phyloP scores from a whole-genome alignment of 805 yeast species.

The Ogataea trehalophila region DNA sequence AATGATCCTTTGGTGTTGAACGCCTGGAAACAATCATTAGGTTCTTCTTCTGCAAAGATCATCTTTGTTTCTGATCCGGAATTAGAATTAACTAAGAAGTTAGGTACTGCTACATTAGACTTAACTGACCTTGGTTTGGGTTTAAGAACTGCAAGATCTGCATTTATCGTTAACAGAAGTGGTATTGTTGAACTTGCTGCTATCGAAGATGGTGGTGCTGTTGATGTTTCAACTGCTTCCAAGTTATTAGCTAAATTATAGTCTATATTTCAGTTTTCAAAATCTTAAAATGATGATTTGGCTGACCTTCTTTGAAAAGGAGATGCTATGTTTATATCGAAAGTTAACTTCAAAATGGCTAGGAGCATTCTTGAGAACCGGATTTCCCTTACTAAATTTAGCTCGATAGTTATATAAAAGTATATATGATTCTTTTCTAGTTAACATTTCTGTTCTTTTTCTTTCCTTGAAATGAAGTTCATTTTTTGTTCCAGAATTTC shows the following conservation, averaged over 20 bases:
- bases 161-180: slow-evolving; percentile 51
- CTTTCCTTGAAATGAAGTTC: no score
- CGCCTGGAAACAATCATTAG: slow-evolving; percentile 59
- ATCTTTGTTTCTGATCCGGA: slow-evolving; percentile 64
- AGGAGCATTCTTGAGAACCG: no score
- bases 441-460: no score
- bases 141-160: slow-evolving; percentile 59
- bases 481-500: no score
- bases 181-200: slow-evolving; percentile 34
- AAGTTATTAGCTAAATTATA: slow-evolving; percentile 23
- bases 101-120: slow-evolving; percentile 52
- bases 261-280: neutral
- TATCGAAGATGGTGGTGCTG: slow-evolving; percentile 25
- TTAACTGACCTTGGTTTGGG: slow-evolving; percentile 52
- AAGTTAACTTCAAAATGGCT: no score
- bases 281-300: no score
- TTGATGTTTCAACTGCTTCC: slow-evolving; percentile 24
- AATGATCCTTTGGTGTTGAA: slow-evolving; percentile 69
- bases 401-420: no score
- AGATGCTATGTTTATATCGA: no score
- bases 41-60: slow-evolving; percentile 31
- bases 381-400: no score
- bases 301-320: no score
- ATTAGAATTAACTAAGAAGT: slow-evolving; percentile 48
- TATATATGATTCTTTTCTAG: no score